Conservation (phyloP, 176 grass and related monocot species). For the Ananas comosus region DNA sequence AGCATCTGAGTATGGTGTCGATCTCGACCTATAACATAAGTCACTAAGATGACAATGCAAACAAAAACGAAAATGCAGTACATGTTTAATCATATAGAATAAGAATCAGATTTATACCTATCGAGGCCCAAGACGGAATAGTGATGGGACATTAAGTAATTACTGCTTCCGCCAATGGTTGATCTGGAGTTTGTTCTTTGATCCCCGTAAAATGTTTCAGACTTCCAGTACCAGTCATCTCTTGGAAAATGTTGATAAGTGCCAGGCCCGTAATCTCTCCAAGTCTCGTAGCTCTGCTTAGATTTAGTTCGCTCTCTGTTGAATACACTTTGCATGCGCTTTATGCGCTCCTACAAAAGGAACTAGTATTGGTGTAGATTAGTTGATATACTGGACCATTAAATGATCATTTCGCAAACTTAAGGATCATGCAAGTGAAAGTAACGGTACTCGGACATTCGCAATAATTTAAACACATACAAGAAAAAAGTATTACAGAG, state of each 20-base stretch:
- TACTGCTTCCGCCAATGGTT: conserved; percentile 22
- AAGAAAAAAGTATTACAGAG: too few species aligned
- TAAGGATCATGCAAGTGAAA: neutral
- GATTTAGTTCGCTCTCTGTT: conserved; percentile 88
- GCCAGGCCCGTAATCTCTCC: conserved; percentile 30
- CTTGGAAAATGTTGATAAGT: conserved; percentile 49
- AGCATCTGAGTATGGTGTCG: conserved; percentile 61
- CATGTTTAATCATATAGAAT: conserved; percentile 1
- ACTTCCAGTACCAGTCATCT: conserved; percentile 53
- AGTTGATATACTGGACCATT: neutral
- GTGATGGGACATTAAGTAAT: conserved; percentile 45
- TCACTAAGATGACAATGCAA: conserved; percentile 6
- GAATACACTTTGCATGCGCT: conserved; percentile 96
- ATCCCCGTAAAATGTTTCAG: conserved; percentile 46
- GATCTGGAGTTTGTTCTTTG: conserved; percentile 48
- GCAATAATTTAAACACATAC: too few species aligned
- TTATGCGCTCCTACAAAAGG: conserved; percentile 68
- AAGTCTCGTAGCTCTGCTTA: conserved; percentile 51
- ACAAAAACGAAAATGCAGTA: conserved; percentile 4
- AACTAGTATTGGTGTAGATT: neutral
- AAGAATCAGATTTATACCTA: conserved; percentile 33
- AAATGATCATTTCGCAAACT: neutral
- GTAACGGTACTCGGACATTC: neutral
- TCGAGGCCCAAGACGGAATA: conserved; percentile 71
- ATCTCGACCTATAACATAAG: conserved; percentile 39